phyloP scores from a whole-genome alignment of 1,139 yeast genomes.

The Sugiyamaella xylanicola region DNA sequence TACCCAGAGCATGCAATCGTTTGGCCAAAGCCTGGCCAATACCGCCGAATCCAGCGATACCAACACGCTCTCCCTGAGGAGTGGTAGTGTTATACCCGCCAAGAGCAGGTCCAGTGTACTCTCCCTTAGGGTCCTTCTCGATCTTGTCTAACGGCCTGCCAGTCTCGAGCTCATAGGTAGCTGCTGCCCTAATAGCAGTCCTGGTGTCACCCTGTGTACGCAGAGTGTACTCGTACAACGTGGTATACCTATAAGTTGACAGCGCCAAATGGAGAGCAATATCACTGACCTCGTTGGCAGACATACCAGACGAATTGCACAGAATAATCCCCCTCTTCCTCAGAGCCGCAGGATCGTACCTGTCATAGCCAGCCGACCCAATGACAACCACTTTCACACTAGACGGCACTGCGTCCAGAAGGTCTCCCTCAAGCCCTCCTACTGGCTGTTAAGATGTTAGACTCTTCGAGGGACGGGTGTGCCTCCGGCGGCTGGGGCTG shows the following conservation, averaged over 20 bases:
- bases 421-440: conserved; percentile 40
- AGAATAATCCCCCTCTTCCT: conserved; percentile 51
- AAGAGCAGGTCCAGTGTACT: conserved; percentile 15
- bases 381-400: conserved; percentile 59
- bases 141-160: conserved; percentile 43
- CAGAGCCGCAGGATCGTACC: conserved; percentile 52
- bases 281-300: conserved; percentile 79
- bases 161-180: conserved; percentile 29
- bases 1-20: conserved; percentile 60
- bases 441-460: conserved; percentile 23
- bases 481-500: no score
- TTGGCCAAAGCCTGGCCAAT: conserved; percentile 69
- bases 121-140: conserved; percentile 29
- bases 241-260: conserved; percentile 63
- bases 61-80: conserved; percentile 62
- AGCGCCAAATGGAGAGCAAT: conserved; percentile 62
- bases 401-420: conserved; percentile 55
- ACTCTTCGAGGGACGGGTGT: no score
- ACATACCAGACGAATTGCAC: conserved; percentile 57
- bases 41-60: conserved; percentile 76
- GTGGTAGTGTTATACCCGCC: conserved; percentile 26
- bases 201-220: conserved; percentile 48
- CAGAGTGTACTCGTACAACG: conserved; percentile 51
- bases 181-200: conserved; percentile 42
- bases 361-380: conserved; percentile 73